Percentiles rank a stretch among this genome's conserved stretches.
Conservation (phyloP, 768 basidiomycete species). For the Coprinopsis cinerea region DNA sequence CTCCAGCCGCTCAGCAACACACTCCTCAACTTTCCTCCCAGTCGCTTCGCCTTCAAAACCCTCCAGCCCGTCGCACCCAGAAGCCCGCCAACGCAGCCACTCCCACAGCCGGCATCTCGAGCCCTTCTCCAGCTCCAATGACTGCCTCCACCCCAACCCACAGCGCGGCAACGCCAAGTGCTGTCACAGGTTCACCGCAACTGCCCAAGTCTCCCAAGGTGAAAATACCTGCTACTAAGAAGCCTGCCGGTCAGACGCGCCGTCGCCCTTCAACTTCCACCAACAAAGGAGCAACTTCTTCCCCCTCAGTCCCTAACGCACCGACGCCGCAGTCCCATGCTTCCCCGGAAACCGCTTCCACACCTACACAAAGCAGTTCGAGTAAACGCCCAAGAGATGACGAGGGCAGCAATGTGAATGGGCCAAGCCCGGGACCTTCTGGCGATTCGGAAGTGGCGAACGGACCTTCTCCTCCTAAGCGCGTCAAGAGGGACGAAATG, state of each 20-base stretch:
- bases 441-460: conserved; percentile 27
- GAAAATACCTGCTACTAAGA: conserved; percentile 32
- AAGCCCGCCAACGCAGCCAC: background rate
- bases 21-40: conserved; percentile 15
- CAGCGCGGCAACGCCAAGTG: conserved; percentile 47
- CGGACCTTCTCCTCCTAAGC: conserved; percentile 67
- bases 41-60: conserved; percentile 20
- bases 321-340: conserved; percentile 12
- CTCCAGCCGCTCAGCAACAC: conserved; percentile 15
- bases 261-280: conserved; percentile 18
- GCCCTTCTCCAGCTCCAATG: conserved; percentile 38
- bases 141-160: conserved; percentile 36
- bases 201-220: conserved; percentile 67
- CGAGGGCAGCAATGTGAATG: conserved; percentile 31
- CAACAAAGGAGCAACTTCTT: conserved; percentile 2
- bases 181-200: conserved; percentile 53
- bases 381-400: conserved; percentile 52
- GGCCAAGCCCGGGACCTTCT: conserved; percentile 22
- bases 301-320: background rate
- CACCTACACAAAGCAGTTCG: conserved; percentile 9
- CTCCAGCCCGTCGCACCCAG: conserved; percentile 14
- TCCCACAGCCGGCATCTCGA: conserved; percentile 29
- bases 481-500: conserved; percentile 68
- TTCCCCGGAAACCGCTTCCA: conserved; percentile 8
- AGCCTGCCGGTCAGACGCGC: conserved; percentile 39